A percentile compares a stretch with the other conserved stretches of the same genome.
Conservation (phyloP, 805 yeast species). For the Teunomyces pallodes region DNA sequence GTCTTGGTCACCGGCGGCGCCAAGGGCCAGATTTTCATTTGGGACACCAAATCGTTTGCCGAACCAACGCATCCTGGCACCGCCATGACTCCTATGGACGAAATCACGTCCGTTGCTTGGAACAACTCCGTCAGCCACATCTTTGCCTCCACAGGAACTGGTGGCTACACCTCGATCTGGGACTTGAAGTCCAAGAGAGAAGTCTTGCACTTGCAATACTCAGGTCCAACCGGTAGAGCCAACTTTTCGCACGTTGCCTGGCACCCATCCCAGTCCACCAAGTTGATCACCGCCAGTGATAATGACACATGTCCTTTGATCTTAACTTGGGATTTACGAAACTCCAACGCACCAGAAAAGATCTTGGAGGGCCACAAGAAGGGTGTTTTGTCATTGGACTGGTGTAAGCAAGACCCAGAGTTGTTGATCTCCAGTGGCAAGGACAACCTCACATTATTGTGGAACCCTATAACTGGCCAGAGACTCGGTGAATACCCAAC, state of each 20-base stretch:
- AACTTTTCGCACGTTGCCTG: constrained; percentile 82
- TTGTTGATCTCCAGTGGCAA: constrained; percentile 87
- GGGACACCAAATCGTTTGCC: constrained; percentile 76
- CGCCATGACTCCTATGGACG: constrained; percentile 77
- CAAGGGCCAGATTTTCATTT: constrained; percentile 83
- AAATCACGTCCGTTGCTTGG: constrained; percentile 83
- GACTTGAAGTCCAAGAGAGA: constrained; percentile 85
- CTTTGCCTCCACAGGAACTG: constrained; percentile 83
- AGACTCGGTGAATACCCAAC: constrained; percentile 86
- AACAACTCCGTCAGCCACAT: constrained; percentile 80
- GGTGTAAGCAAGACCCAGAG: constrained; percentile 83
- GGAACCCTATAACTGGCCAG: constrained; percentile 82
- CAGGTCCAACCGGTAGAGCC: constrained; percentile 56
- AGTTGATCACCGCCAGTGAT: constrained; percentile 83
- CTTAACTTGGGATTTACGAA: constrained; percentile 90
- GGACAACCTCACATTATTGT: constrained; percentile 80
- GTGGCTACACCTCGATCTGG: constrained; percentile 91
- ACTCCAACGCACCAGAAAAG: constrained; percentile 84
- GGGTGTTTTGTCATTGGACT: constrained; percentile 87
- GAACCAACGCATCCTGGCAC: constrained; percentile 69
- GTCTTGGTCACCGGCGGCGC: constrained; percentile 84
- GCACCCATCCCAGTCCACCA: constrained; percentile 91
- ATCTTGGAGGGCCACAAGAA: constrained; percentile 76
- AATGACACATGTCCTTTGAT: constrained; percentile 78
- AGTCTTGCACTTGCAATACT: constrained; percentile 78